These are phyloP conservation scores for Cicer chorassanicum DNA, from an alignment of 306 rosid species.

Conservation along the genomic window DNA sequence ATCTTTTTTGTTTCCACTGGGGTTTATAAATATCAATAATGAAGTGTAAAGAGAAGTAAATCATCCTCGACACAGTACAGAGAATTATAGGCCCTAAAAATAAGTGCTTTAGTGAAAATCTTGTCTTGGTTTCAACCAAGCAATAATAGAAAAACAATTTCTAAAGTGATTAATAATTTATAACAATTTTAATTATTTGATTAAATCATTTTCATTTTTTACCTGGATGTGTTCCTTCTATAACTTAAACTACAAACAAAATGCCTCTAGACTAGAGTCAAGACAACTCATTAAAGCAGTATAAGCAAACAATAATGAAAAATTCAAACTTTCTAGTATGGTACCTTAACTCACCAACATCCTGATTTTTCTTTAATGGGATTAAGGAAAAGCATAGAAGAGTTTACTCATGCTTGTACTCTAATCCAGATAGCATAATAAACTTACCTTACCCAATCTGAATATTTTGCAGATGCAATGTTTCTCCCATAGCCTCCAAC, in stretches of 20 bases:
- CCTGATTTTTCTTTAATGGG: conserved; percentile 11
- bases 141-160: background rate
- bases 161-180: conserved; percentile 5
- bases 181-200: background rate
- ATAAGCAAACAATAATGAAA: conserved; percentile 21
- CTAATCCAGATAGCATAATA: conserved; percentile 20
- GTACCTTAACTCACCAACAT: conserved; percentile 30
- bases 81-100: no score
- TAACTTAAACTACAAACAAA: conserved; percentile 23
- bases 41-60: background rate
- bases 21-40: conserved; percentile 5
- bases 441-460: conserved; percentile 90
- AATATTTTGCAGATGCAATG: conserved; percentile 78
- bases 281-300: conserved; percentile 26
- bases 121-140: background rate
- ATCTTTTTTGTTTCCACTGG: background rate
- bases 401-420: background rate
- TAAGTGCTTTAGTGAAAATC: no score
- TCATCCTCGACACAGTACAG: no score
- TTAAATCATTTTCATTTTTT: background rate
- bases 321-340: background rate
- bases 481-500: conserved; percentile 76
- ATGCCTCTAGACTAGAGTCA: background rate
- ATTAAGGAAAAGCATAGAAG: conserved; percentile 5
- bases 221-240: conserved; percentile 24